These are phyloP conservation scores for Cucumis variabilis DNA, from an alignment of 331 rosid genomes.

Conservation along the genomic window DNA sequence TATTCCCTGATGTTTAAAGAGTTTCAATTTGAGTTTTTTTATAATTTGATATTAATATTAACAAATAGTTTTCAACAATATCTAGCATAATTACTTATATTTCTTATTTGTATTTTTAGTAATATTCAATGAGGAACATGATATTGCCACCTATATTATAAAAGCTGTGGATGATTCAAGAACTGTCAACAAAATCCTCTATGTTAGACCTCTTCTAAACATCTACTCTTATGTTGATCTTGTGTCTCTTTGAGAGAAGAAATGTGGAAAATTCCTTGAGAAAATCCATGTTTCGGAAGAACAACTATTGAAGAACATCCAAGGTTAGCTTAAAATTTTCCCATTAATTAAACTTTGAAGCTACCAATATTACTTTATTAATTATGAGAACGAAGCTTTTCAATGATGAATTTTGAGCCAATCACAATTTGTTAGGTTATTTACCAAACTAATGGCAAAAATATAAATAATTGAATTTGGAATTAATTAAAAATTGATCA, in stretches of 20 bases:
- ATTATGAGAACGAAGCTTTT: too few relatives aligned
- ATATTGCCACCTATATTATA: background rate
- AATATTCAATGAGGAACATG: background rate
- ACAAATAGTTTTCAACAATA: background rate
- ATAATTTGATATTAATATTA: too few relatives aligned
- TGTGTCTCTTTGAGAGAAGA: conserved; percentile 15
- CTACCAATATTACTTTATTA: background rate
- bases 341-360: background rate
- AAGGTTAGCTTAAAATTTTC: background rate
- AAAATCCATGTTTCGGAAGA: background rate
- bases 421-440: too few relatives aligned
- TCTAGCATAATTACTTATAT: background rate
- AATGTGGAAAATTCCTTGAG: background rate
- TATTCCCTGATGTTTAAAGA: too few relatives aligned
- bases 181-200: conserved; percentile 20
- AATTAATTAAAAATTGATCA: too few relatives aligned
- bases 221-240: background rate
- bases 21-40: background rate
- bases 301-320: background rate
- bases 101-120: background rate
- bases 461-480: too few relatives aligned
- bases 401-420: too few relatives aligned
- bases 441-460: too few relatives aligned
- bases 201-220: background rate
- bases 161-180: conserved; percentile 27